Conservation (phyloP, 1,284 basidiomycete genomes). For the Schizopora paradoxa region DNA sequence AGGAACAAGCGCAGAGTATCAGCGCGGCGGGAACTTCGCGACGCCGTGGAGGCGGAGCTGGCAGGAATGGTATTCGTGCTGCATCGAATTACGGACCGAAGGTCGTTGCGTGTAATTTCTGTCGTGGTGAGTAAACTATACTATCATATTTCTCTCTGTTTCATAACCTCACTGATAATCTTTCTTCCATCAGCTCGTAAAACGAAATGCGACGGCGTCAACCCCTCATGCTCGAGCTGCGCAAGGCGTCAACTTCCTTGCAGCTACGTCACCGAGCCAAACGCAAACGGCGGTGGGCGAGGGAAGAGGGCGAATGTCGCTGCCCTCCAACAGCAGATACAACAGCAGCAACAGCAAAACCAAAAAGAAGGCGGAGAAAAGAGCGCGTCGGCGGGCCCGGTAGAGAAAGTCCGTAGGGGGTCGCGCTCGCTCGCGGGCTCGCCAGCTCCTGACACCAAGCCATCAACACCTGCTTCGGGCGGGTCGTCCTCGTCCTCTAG, state of each 20-base stretch:
- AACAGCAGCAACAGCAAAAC: conserved; percentile 6
- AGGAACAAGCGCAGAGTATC: conserved; percentile 33
- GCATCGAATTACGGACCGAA: conserved; percentile 69
- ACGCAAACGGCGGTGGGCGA: conserved; percentile 27
- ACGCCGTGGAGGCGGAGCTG: too few species aligned
- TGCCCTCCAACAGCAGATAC: conserved; percentile 4
- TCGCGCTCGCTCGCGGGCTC: too few species aligned
- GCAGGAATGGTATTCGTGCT: conserved; percentile 37
- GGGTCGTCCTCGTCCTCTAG: too few species aligned
- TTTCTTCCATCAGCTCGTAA: conserved; percentile 55
- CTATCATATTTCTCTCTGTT: not conserved
- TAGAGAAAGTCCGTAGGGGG: too few species aligned
- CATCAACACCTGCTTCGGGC: too few species aligned
- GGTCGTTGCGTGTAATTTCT: conserved; percentile 79
- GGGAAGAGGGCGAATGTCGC: conserved; percentile 21
- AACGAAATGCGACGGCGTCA: conserved; percentile 76
- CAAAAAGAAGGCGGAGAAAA: not conserved
- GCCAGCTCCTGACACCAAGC: too few species aligned
- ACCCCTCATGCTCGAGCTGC: conserved; percentile 74
- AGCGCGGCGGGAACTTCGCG: conserved; percentile 52
- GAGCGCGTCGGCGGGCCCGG: not conserved
- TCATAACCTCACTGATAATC: conserved; percentile 13
- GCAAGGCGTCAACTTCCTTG: conserved; percentile 64
- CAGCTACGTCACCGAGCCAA: conserved; percentile 70
- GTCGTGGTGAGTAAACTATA: conserved; percentile 52